Percentiles rank a stretch among this genome's conserved stretches.
phyloP scores from a whole-genome alignment of 371 early-diverging fungal species.

The Mucor circinelloides region DNA sequence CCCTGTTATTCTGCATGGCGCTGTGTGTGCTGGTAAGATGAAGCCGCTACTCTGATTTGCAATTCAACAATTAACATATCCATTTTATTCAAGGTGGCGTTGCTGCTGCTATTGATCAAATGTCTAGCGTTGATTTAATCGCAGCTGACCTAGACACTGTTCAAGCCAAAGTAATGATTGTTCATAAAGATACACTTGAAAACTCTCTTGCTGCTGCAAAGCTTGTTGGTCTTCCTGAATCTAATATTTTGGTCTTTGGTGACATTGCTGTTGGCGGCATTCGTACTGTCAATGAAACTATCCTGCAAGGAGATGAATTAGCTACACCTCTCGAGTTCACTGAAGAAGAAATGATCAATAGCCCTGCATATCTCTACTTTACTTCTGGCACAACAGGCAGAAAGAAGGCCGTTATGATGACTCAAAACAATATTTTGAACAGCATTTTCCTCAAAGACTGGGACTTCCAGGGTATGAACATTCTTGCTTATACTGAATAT shows the following conservation, averaged over 20 bases:
- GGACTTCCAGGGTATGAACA: background rate
- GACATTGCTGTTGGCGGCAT: constrained; percentile 25
- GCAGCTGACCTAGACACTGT: constrained; percentile 66
- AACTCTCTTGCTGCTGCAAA: constrained; percentile 53
- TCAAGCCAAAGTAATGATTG: constrained; percentile 43
- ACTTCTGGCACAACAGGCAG: constrained; percentile 41
- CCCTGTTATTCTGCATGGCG: constrained; percentile 10
- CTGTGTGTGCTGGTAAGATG: constrained; percentile 24
- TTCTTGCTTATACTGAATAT: constrained; percentile 12
- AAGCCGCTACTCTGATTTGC: background rate
- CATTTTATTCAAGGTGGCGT: constrained; percentile 49
- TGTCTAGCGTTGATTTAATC: constrained; percentile 55
- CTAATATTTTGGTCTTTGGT: constrained; percentile 57
- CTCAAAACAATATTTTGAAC: constrained; percentile 1
- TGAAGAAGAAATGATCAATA: constrained; percentile 12
- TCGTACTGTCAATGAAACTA: constrained; percentile 23
- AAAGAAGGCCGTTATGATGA: constrained; percentile 26
- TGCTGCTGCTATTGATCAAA: constrained; percentile 62
- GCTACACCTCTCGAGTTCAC: constrained; percentile 8
- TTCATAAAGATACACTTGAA: constrained; percentile 37
- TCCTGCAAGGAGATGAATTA: constrained; percentile 9
- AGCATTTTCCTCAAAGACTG: background rate
- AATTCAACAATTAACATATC: background rate
- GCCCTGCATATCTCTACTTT: constrained; percentile 26
- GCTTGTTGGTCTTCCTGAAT: constrained; percentile 46